Evolutionary conservation across 2,329 filamentous ascomycete species (phyloP).

Genomic region (Pseudogymnoascus sp.): DNA sequence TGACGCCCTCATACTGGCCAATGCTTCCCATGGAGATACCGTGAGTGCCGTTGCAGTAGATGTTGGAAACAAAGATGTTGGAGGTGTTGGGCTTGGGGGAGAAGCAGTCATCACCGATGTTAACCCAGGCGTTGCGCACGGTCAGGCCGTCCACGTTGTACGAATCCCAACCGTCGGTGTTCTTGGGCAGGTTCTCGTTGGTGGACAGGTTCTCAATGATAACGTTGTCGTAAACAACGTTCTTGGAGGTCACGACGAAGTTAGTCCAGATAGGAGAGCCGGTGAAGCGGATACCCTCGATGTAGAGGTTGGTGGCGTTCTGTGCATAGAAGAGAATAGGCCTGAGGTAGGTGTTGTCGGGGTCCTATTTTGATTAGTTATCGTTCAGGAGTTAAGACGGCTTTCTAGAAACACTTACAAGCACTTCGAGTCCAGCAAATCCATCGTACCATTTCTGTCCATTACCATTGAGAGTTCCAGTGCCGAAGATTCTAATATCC

Average conservation of each 20-base stretch:
- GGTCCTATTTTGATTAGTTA: slow-evolving; percentile 29
- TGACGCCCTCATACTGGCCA: slow-evolving; percentile 47
- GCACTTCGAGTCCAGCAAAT: slow-evolving; percentile 34
- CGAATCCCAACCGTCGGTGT: slow-evolving; percentile 56
- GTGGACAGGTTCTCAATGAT: slow-evolving; percentile 47
- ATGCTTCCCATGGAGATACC: slow-evolving; percentile 51
- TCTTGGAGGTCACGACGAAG: slow-evolving; percentile 49
- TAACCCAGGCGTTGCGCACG: slow-evolving; percentile 42
- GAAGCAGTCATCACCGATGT: slow-evolving; percentile 54
- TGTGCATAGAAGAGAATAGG: slow-evolving; percentile 55
- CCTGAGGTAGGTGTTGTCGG: slow-evolving; percentile 47
- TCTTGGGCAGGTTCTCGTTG: slow-evolving; percentile 44
- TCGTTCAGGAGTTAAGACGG: slow-evolving; percentile 9
- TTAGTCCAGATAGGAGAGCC: slow-evolving; percentile 58
- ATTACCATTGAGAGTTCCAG: slow-evolving; percentile 30
- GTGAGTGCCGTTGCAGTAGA: slow-evolving; percentile 53
- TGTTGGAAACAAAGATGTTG: slow-evolving; percentile 49
- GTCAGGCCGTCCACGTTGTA: slow-evolving; percentile 47
- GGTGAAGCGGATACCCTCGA: slow-evolving; percentile 51
- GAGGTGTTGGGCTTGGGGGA: slow-evolving; percentile 52
- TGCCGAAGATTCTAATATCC: slow-evolving; percentile 52
- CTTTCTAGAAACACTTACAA: slow-evolving; percentile 22
- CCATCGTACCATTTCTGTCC: slow-evolving; percentile 20
- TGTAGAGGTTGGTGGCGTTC: slow-evolving; percentile 49
- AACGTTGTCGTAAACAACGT: slow-evolving; percentile 46